Evolutionary conservation across 306 rosid genomes (phyloP).

Genomic region (Herpetospermum pedunculosum): DNA sequence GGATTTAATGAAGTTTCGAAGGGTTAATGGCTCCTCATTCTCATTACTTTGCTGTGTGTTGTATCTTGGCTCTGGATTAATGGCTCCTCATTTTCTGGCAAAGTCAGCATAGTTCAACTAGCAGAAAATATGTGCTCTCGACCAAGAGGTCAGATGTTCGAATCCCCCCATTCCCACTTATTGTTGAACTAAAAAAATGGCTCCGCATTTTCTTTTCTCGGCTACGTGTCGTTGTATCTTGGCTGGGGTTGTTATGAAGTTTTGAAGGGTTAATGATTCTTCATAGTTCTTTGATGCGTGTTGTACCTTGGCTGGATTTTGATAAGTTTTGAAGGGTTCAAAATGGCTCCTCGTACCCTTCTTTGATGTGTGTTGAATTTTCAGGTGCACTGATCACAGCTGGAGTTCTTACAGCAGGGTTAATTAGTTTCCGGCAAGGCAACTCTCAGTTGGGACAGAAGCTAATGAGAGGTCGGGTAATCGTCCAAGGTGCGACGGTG

Average conservation of each 20-base stretch:
- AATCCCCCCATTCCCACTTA: no score
- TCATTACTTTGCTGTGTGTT: not conserved
- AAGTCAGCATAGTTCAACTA: no score
- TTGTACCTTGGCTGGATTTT: not conserved
- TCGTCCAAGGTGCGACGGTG: conserved; percentile 68
- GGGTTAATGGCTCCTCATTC: not conserved
- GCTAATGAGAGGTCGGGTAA: conserved; percentile 87
- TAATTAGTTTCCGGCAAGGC: conserved; percentile 65
- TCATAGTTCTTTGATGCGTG: not conserved
- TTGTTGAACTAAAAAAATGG: no score
- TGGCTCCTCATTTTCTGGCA: not conserved
- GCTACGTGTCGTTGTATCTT: not conserved
- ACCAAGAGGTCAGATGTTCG: no score
- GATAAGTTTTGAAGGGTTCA: not conserved
- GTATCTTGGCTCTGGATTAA: not conserved
- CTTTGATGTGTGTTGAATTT: conserved; percentile 5
- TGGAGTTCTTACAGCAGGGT: conserved; percentile 75
- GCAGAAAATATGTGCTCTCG: no score
- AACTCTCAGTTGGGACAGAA: conserved; percentile 71
- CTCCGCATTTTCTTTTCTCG: no score
- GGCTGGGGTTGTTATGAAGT: not conserved
- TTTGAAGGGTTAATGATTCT: not conserved
- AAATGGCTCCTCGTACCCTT: not conserved
- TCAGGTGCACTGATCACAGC: conserved; percentile 76
- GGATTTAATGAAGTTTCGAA: not conserved